Conservation (phyloP, 768 basidiomycete genomes). For the Leccinum disarticulatum region DNA sequence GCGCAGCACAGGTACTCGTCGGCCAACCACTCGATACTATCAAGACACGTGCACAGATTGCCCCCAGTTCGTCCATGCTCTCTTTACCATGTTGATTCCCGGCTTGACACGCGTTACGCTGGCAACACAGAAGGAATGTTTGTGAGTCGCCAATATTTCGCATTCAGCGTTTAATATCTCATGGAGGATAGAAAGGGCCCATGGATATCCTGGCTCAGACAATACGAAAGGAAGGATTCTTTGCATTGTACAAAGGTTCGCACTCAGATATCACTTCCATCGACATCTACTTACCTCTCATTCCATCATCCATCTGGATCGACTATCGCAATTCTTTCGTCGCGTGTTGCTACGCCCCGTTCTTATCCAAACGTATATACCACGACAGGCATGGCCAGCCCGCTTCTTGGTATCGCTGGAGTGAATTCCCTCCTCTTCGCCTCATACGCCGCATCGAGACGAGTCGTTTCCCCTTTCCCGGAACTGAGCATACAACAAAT, state of each 20-base stretch:
- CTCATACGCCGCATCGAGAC: constrained; percentile 79
- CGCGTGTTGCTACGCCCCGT: not conserved
- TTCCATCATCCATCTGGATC: not conserved
- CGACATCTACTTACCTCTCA: not conserved
- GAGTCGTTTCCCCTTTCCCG: constrained; percentile 86
- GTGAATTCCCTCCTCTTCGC: constrained; percentile 96
- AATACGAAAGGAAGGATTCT: constrained; percentile 80
- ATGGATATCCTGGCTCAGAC: constrained; percentile 89
- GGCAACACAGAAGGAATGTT: constrained; percentile 73
- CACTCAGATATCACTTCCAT: not conserved
- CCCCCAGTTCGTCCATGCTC: constrained; percentile 60
- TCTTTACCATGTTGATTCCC: not conserved
- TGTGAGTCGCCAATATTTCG: constrained; percentile 58
- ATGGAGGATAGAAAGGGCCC: constrained; percentile 71
- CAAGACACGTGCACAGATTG: constrained; percentile 86
- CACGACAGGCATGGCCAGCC: constrained; percentile 74
- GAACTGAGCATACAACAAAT: constrained; percentile 77
- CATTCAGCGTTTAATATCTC: not conserved
- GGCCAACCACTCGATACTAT: constrained; percentile 89
- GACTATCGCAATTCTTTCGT: not conserved
- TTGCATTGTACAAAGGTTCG: constrained; percentile 93
- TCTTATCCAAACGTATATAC: not conserved
- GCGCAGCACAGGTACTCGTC: constrained; percentile 94
- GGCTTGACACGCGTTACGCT: not conserved
- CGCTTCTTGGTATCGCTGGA: constrained; percentile 88